Base-by-base conservation (phyloP, 73 alveolate species). In the Urostyla sp. region DNA sequence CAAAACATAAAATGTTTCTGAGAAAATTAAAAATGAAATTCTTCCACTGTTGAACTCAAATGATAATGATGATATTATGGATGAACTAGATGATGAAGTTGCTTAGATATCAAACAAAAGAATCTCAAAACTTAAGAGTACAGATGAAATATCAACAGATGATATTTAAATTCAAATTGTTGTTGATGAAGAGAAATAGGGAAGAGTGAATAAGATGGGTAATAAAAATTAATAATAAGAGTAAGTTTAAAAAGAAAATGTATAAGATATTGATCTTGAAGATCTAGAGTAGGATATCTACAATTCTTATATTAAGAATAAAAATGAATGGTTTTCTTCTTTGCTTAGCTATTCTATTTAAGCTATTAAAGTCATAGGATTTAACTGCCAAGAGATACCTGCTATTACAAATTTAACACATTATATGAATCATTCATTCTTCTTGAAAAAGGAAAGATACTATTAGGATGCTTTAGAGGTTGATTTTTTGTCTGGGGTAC, bases 21-120 rank as follows among this genome's bases (percentile, higher is more conserved):
- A 69, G 20, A 69, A 69, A 44, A 69, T 69, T 16, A 69, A 69
- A 37, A 49, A 44, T 46, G 83, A 69, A 49, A 69, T 69, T 10
- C 45, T 69, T 10, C 83, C 83, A 18, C 48, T 69, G 49, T 34
- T 69, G n/a, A 69, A 49, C 30, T 51, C 72, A 8, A 7, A 34
- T 20, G 67, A 46, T 16, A 69, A 69, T 31, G 83, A 49, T 46
- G 15, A n/a, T n/a, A 77, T 55, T 53, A 49, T 85, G 16, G 87
- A 74, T 38, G 93, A 85, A 20, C 37, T 85, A 21, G 93, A 85
- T 35, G 72, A 85, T 34, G 93, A 85, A 61, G 93, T 85, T 0
- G 88, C 93, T 0, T 75, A 61, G 89, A 85, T 85, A 8, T 59
- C 78, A 0, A 36, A 59, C n/a, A 84, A 58, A 51, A 40, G 51